Conservation (phyloP, 768 basidiomycete species). For the Mycena rosella region DNA sequence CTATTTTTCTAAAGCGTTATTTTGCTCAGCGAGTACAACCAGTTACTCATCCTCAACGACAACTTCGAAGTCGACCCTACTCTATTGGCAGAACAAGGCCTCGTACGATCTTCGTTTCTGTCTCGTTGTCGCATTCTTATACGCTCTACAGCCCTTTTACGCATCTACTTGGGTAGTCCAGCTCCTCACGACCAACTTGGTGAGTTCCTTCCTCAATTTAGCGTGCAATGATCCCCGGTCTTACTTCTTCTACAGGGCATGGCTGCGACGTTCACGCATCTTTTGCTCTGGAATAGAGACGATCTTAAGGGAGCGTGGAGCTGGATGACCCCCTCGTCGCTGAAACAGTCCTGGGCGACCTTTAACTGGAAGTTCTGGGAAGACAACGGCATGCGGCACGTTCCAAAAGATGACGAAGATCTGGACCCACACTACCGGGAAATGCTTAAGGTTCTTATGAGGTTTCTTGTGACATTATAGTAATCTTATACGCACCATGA, state of each 20-base stretch:
- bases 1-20: background rate
- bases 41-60: slow-evolving; percentile 60
- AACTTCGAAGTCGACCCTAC: slow-evolving; percentile 57
- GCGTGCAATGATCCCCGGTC: background rate
- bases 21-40: slow-evolving; percentile 52
- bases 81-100: slow-evolving; percentile 55
- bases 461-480: background rate
- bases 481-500: background rate
- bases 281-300: slow-evolving; percentile 59
- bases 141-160: slow-evolving; percentile 53
- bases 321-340: slow-evolving; percentile 55
- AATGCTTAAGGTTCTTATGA: slow-evolving; percentile 58
- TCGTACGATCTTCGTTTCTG: slow-evolving; percentile 42
- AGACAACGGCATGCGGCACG: slow-evolving; percentile 54
- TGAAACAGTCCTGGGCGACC: slow-evolving; percentile 49
- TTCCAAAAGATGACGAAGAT: slow-evolving; percentile 44
- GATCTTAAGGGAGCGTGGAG: slow-evolving; percentile 58
- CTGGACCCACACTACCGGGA: slow-evolving; percentile 64
- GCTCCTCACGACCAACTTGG: slow-evolving; percentile 58
- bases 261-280: slow-evolving; percentile 62
- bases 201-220: background rate
- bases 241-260: slow-evolving; percentile 44
- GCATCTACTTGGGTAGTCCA: slow-evolving; percentile 62
- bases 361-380: slow-evolving; percentile 60
- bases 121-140: background rate